phyloP scores from a whole-genome alignment of 768 basidiomycete species.

The Lentinula raphanica region DNA sequence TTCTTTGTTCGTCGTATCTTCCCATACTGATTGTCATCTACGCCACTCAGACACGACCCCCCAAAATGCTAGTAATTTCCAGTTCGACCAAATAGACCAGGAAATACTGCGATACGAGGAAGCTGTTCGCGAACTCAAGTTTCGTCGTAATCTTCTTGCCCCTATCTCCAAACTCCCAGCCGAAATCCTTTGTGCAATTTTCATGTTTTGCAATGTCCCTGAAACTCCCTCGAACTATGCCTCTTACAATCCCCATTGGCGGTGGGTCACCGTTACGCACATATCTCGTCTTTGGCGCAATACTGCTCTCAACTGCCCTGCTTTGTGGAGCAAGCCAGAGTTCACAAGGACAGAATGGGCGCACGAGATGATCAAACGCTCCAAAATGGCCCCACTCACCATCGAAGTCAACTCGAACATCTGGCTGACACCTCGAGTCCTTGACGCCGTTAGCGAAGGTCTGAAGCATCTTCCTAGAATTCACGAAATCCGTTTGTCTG shows the following conservation, averaged over 20 bases:
- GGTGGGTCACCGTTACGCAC: slow-evolving; percentile 35
- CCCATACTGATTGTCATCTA: neutral
- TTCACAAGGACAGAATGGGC: slow-evolving; percentile 31
- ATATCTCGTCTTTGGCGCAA: slow-evolving; percentile 40
- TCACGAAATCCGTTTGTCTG: slow-evolving; percentile 25
- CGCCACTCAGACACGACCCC: slow-evolving; percentile 1
- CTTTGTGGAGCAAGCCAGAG: slow-evolving; percentile 34
- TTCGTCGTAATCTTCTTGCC: slow-evolving; percentile 31
- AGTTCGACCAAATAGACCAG: slow-evolving; percentile 26
- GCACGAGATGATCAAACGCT: slow-evolving; percentile 39
- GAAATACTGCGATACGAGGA: slow-evolving; percentile 29
- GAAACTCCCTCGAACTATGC: slow-evolving; percentile 24
- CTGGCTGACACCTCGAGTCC: slow-evolving; percentile 21
- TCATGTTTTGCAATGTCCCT: slow-evolving; percentile 20
- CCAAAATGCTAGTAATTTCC: neutral
- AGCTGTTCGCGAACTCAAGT: slow-evolving; percentile 28
- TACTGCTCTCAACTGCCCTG: slow-evolving; percentile 34
- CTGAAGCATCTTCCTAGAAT: slow-evolving; percentile 29
- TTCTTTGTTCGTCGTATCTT: neutral
- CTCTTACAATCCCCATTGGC: slow-evolving; percentile 23
- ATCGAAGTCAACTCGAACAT: slow-evolving; percentile 21
- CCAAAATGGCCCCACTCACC: slow-evolving; percentile 33
- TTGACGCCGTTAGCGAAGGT: slow-evolving; percentile 23
- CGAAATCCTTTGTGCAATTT: slow-evolving; percentile 36
- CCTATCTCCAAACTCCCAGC: slow-evolving; percentile 36